phyloP scores from a whole-genome alignment of 805 yeast species.

The Candida chilensis region DNA sequence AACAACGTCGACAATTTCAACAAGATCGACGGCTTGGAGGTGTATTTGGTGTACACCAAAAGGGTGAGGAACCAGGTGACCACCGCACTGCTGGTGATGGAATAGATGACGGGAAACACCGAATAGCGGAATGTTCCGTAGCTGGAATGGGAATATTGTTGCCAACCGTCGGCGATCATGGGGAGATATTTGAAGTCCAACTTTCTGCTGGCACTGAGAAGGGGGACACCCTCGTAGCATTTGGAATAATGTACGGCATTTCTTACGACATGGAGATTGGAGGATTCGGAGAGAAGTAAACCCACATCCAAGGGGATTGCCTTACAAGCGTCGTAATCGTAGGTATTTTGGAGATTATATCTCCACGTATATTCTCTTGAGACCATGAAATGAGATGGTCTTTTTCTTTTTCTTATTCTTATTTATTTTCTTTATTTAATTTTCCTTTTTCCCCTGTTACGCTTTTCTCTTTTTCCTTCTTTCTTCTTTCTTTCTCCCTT shows the following conservation, averaged over 20 bases:
- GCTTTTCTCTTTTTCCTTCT: too few species aligned
- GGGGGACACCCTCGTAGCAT: background rate
- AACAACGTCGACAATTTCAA: slow-evolving; percentile 40
- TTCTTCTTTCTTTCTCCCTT: too few species aligned
- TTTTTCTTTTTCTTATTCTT: too few species aligned
- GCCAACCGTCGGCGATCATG: background rate
- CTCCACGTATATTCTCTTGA: too few species aligned
- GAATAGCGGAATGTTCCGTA: slow-evolving; percentile 43
- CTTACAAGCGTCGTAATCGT: too few species aligned
- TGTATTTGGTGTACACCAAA: slow-evolving; percentile 49
- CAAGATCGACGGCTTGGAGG: slow-evolving; percentile 49
- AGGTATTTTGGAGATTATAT: too few species aligned
- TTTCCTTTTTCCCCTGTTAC: too few species aligned
- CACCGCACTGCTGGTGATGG: slow-evolving; percentile 56
- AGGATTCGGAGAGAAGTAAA: too few species aligned
- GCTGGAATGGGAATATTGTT: background rate
- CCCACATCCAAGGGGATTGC: too few species aligned
- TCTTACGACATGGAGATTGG: too few species aligned
- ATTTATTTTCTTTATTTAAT: too few species aligned
- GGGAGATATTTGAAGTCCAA: background rate
- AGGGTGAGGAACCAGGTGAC: slow-evolving; percentile 55
- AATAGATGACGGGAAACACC: slow-evolving; percentile 52
- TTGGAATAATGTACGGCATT: background rate
- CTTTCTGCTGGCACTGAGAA: background rate
- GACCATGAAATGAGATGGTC: too few species aligned